These are phyloP conservation scores for Noccaea caerulescens DNA, from an alignment of 345 rosid genomes.

Conservation along the genomic window DNA sequence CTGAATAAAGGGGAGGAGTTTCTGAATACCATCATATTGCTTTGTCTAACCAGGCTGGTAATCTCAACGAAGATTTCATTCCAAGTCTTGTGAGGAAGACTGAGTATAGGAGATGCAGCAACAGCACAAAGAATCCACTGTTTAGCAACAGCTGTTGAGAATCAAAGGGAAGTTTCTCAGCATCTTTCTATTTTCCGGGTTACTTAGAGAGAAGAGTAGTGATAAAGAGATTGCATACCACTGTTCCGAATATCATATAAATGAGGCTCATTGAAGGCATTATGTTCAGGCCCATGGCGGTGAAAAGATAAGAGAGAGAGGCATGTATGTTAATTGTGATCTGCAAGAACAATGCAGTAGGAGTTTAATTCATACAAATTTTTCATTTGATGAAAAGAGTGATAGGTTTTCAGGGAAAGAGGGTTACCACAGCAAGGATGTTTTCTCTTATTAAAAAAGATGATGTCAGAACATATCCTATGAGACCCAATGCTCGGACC, in stretches of 20 bases:
- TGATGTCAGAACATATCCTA: slow-evolving; percentile 82
- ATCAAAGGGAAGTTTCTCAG: slow-evolving; percentile 21
- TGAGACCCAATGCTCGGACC: slow-evolving; percentile 80
- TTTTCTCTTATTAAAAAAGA: slow-evolving; percentile 94
- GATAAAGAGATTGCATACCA: slow-evolving; percentile 55
- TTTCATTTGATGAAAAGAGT: not conserved
- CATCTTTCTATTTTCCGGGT: not conserved
- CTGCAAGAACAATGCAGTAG: slow-evolving; percentile 49
- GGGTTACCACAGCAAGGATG: slow-evolving; percentile 78
- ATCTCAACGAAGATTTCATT: slow-evolving; percentile 66
- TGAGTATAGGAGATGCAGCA: slow-evolving; percentile 78
- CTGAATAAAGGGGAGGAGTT: not conserved
- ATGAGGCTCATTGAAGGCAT: slow-evolving; percentile 81
- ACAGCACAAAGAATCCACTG: slow-evolving; percentile 77
- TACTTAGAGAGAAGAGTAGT: not conserved
- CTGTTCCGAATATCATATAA: slow-evolving; percentile 71
- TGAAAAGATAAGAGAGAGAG: slow-evolving; percentile 65
- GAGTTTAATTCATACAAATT: not conserved
- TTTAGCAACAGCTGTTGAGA: slow-evolving; percentile 76
- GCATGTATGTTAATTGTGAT: slow-evolving; percentile 92
- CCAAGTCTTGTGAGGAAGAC: slow-evolving; percentile 82
- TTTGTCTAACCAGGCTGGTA: slow-evolving; percentile 85
- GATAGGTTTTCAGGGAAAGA: not conserved
- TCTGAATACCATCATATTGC: slow-evolving; percentile 49
- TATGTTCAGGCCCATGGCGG: slow-evolving; percentile 74